phyloP scores from a whole-genome alignment of 164 flowering plant species.

The Saururus chinensis region DNA sequence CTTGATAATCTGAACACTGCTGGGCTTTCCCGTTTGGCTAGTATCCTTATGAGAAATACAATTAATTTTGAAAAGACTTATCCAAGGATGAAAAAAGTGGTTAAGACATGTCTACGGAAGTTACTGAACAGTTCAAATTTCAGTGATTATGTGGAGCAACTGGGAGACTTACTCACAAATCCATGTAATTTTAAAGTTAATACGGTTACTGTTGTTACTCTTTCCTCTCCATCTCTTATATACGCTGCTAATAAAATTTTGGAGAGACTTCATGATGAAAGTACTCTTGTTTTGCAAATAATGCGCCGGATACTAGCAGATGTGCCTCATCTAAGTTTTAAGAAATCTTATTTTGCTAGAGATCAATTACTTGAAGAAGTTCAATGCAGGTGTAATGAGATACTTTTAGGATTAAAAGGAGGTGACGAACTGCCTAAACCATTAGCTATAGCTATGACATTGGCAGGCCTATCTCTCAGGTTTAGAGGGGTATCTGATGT shows the following conservation, averaged over 20 bases:
- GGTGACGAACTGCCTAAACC: slow-evolving; percentile 38
- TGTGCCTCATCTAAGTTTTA: slow-evolving; percentile 14
- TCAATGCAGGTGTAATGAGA: slow-evolving; percentile 21
- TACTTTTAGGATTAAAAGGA: slow-evolving; percentile 33
- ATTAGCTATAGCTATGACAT: slow-evolving; percentile 58
- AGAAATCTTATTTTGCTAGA: slow-evolving; percentile 12
- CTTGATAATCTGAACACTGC: slow-evolving; percentile 44
- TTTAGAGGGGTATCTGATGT: slow-evolving; percentile 14
- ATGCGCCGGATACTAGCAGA: slow-evolving; percentile 60
- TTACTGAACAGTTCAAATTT: slow-evolving; percentile 7
- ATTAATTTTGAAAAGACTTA: slow-evolving; percentile 45
- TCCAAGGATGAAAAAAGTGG: slow-evolving; percentile 31
- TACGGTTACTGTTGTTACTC: slow-evolving; percentile 1
- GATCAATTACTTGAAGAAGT: slow-evolving; percentile 20
- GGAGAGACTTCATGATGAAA: slow-evolving; percentile 33
- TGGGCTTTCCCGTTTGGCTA: slow-evolving; percentile 47
- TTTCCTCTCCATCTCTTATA: slow-evolving; percentile 16
- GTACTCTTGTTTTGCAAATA: slow-evolving; percentile 28
- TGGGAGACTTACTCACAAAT: slow-evolving; percentile 31
- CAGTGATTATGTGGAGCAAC: slow-evolving; percentile 1
- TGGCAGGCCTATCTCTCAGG: slow-evolving; percentile 42
- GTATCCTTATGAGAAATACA: slow-evolving; percentile 25
- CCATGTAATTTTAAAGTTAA: slow-evolving; percentile 29
- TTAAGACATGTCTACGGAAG: slow-evolving; percentile 26
- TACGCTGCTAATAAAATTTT: slow-evolving; percentile 36